Evolutionary conservation across 2,329 filamentous ascomycete genomes (phyloP).

Genomic region (Nemania diffusa): DNA sequence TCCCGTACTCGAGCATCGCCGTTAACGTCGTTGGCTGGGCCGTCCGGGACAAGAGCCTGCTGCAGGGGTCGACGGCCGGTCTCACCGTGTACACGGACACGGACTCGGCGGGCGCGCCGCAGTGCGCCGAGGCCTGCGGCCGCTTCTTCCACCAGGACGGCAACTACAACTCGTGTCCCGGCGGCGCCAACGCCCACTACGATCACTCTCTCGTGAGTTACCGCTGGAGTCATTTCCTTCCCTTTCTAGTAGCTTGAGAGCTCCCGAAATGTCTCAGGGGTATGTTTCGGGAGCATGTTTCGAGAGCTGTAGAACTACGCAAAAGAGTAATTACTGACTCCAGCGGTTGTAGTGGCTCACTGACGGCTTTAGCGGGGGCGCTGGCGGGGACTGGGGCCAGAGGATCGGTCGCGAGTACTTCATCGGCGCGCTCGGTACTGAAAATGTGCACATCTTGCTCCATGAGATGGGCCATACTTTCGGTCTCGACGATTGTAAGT

Average conservation of each 20-base stretch:
- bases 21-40: slow-evolving; percentile 25
- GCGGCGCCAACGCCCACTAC: slow-evolving; percentile 5
- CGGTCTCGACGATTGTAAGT: slow-evolving; percentile 23
- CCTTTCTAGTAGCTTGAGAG: no score
- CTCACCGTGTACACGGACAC: slow-evolving; percentile 21
- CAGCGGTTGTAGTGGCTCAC: no score
- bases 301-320: no score
- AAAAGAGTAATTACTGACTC: no score
- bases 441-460: slow-evolving; percentile 10
- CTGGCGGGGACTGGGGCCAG: slow-evolving; percentile 20
- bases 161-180: slow-evolving; percentile 13
- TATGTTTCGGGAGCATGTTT: no score
- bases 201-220: slow-evolving; percentile 17
- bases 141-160: slow-evolving; percentile 27
- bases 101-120: slow-evolving; percentile 8
- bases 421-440: slow-evolving; percentile 8
- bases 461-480: slow-evolving; percentile 27
- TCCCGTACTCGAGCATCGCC: slow-evolving; percentile 14
- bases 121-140: slow-evolving; percentile 19
- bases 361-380: slow-evolving; percentile 16
- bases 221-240: no score
- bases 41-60: background rate
- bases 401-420: slow-evolving; percentile 20
- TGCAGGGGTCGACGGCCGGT: slow-evolving; percentile 19
- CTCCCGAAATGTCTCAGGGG: no score